These are phyloP conservation scores for Stenogyne calaminthoides DNA, from an alignment of 305 asterid genomes.

Conservation along the genomic window DNA sequence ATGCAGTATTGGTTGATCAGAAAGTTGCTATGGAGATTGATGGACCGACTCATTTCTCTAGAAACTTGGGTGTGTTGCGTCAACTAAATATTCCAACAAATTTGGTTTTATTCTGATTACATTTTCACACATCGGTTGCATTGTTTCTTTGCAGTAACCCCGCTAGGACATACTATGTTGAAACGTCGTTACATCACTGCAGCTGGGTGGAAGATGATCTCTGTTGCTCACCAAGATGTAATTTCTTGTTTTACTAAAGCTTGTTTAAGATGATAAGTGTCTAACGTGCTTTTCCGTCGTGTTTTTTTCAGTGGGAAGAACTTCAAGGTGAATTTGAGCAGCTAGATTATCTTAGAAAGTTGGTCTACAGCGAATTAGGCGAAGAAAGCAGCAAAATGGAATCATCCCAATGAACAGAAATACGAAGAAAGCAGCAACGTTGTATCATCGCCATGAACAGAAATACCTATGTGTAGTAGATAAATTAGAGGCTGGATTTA, in stretches of 20 bases:
- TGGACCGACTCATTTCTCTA: constrained; percentile 94
- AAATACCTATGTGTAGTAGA: neutral
- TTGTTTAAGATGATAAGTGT: neutral
- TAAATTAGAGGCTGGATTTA: neutral
- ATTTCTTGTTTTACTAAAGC: constrained; percentile 32
- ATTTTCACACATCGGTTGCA: neutral
- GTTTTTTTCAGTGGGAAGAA: constrained; percentile 81
- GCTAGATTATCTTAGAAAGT: constrained; percentile 68
- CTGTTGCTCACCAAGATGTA: constrained; percentile 75
- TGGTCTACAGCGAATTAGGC: constrained; percentile 43
- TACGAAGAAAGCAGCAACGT: constrained; percentile 25
- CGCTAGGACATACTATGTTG: constrained; percentile 85
- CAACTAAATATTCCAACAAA: neutral
- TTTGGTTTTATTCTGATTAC: neutral
- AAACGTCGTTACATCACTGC: constrained; percentile 82
- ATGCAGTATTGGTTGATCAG: constrained; percentile 70
- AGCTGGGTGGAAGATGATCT: constrained; percentile 85
- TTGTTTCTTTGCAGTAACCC: constrained; percentile 54
- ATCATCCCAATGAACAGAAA: neutral
- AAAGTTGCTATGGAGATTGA: constrained; percentile 90
- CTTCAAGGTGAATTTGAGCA: constrained; percentile 81
- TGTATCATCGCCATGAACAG: too few relatives aligned
- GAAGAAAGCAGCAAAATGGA: constrained; percentile 29
- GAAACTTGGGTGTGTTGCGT: constrained; percentile 68
- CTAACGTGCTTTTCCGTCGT: constrained; percentile 14